These are phyloP conservation scores for Cutaneotrichosporon cavernicola DNA, from an alignment of 1,284 basidiomycete genomes.

Conservation along the genomic window DNA sequence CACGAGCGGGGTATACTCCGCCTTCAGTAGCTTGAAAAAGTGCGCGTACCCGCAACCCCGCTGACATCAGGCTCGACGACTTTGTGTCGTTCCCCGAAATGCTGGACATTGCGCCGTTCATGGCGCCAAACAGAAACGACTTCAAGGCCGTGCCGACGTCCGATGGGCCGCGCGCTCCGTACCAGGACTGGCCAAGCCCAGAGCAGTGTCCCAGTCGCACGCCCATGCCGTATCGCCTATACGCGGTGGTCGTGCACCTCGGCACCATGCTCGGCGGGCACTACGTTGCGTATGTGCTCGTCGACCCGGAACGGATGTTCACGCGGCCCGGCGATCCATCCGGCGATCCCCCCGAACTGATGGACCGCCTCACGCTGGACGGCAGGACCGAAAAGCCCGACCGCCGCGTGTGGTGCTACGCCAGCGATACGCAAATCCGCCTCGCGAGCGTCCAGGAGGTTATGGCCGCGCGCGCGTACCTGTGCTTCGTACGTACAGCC, in stretches of 20 bases:
- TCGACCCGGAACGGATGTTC: constrained; percentile 47
- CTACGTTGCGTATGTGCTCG: constrained; percentile 67
- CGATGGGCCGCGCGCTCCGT: constrained; percentile 39
- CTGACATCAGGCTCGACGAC: constrained; percentile 69
- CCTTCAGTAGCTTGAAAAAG: constrained; percentile 51
- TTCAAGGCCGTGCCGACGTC: constrained; percentile 45
- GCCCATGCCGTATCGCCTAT: constrained; percentile 50
- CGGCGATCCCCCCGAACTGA: constrained; percentile 9
- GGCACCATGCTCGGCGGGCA: constrained; percentile 83
- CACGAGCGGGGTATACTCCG: constrained; percentile 35
- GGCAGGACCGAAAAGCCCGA: constrained; percentile 25
- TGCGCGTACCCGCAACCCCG: constrained; percentile 43
- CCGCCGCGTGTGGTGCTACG: constrained; percentile 79
- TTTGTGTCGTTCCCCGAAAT: constrained; percentile 82
- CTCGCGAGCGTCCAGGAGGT: constrained; percentile 81
- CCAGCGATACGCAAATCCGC: constrained; percentile 73
- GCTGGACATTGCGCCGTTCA: constrained; percentile 78
- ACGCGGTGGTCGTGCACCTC: constrained; percentile 81
- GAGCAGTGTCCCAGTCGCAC: constrained; percentile 42
- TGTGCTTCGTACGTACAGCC: constrained; percentile 55
- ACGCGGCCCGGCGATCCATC: constrained; percentile 11
- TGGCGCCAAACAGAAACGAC: constrained; percentile 65
- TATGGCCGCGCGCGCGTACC: constrained; percentile 81
- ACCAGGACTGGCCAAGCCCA: constrained; percentile 49
- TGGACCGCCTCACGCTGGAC: constrained; percentile 12